Evolutionary conservation across 495 filamentous ascomycete genomes (phyloP), one percentile per base, ranked within the genome.

Genomic region (Penicillium chermesinum): DNA sequence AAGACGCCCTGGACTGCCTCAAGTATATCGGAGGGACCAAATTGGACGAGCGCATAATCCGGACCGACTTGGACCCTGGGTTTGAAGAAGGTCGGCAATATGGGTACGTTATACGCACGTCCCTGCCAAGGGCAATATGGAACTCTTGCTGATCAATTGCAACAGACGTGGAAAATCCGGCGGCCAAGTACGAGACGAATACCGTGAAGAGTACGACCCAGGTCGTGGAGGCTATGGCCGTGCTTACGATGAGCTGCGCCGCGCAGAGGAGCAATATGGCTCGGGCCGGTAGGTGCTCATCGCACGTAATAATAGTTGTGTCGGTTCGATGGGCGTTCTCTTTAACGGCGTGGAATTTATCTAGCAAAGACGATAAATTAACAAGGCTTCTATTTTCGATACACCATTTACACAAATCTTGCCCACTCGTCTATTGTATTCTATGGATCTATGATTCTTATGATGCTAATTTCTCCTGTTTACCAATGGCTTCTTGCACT

Each of bases 21-120:
- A 97, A 97, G 67, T 98, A 97, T 59, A 83, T 97, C 55, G 94
- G 94, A 27, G 93, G 93, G 30, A 98, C 93, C n/a, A 98, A 98
- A 73, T 75, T 98, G 25, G 93, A 98, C 66, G 93, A 98, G 71
- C 82, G 93, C 50, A 87, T 97, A 53, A 96, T 98, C 55, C 78
- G 93, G 33, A 94, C 93, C n/a, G 93, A 98, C 73, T 66, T 97
- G 18, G 93, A 98, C 62, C 89, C 93, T 38, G 93, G 94, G 8
- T 98, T 98, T 55, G 82, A 87, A 43, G 93, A 98, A 67, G 94
- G 93, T 2, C 81, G 93, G 41, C 93, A 98, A 70, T 98, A 96
- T 63, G 91, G 91, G 80, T 83, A 72, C 25, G 74, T 64, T 7
- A 25, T 38, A n/a, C 4, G n/a, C 13, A 41, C 6, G 12, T 15